Base-by-base conservation (phyloP, 192 early-diverging fungal genomes). In the Coemansia umbellata region DNA sequence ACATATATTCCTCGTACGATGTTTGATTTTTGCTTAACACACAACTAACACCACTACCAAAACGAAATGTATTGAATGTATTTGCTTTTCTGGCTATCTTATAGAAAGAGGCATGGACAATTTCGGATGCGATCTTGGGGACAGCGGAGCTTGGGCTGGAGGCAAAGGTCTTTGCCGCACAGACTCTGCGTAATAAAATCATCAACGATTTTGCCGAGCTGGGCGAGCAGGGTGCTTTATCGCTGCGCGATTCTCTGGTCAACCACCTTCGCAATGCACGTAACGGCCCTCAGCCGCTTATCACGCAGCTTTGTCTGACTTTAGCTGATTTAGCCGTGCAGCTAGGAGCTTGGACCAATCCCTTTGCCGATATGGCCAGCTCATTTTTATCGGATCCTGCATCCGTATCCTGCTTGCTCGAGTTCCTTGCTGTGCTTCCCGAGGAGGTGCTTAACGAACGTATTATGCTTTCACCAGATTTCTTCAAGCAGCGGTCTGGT, bases 171-270 rank as follows among this genome's bases (percentile, higher is more conserved):
- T 97, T 97, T 85, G 90, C 93, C 3, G 94, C 94, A 7, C 95
- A 97, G 68, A 97, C 91, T 11, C 76, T 97, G 43, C 79, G 92
- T 21, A 86, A 90, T 71, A 97, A 97, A 87, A 87, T 94, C 31
- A 85, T 86, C 22, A 86, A 81, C 48, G 91, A 94, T 60, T 74
- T 92, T 24, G 67, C 76, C 53, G 85, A 95, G 54, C 79, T 95
- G 11, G 86, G 87, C 60, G 71, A 63, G 19, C 51, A 69, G 23
- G 82, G 82, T n/a, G 80, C 80, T 18, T 43, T 69, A 31, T 79
- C 81, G 23, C 77, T 94, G 47, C 85, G 88, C 13, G 89, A 92
- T 66, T 87, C 91, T 5, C 69, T 99, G 33, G 66, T 96, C 7
- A 61, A 58, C n/a, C 65, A 90, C 27, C 77, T 91, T 31, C 66